phyloP scores from a whole-genome alignment of 1,284 basidiomycete species.

The Volvariella volvacea region DNA sequence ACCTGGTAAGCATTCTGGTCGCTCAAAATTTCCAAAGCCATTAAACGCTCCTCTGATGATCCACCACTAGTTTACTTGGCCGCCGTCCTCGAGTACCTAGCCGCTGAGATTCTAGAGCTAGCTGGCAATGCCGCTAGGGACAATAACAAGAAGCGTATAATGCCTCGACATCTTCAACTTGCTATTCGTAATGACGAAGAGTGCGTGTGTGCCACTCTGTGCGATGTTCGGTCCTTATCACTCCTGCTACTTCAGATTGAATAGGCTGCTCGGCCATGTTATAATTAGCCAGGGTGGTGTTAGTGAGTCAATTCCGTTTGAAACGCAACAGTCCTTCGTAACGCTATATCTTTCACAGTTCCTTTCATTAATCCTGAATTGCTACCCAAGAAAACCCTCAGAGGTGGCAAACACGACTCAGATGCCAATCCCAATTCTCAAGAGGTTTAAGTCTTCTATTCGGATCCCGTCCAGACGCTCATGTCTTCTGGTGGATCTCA shows the following conservation, averaged over 20 bases:
- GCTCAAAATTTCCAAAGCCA: constrained; percentile 1
- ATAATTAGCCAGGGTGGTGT: constrained; percentile 93
- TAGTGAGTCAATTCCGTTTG: too few relatives aligned
- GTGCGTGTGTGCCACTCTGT: constrained; percentile 28
- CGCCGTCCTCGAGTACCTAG: constrained; percentile 78
- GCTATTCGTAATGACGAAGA: constrained; percentile 87
- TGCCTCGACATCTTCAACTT: constrained; percentile 84
- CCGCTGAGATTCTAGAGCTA: constrained; percentile 16
- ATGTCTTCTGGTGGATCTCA: too few relatives aligned
- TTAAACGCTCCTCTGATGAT: neutral
- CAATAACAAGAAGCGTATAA: constrained; percentile 86
- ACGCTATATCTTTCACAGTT: too few relatives aligned
- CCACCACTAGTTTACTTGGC: constrained; percentile 59
- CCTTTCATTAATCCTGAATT: constrained; percentile 5
- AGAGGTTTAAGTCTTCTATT: constrained; percentile 1
- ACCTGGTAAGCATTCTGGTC: constrained; percentile 47
- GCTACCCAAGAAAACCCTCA: neutral
- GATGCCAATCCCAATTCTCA: constrained; percentile 2
- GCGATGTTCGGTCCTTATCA: constrained; percentile 4
- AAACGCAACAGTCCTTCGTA: too few relatives aligned
- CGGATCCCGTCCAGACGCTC: too few relatives aligned
- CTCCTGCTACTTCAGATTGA: constrained; percentile 36
- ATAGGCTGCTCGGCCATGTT: constrained; percentile 72
- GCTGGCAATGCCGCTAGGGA: constrained; percentile 52
- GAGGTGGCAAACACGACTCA: neutral